Evolutionary conservation across 1,284 basidiomycete genomes (phyloP).

Genomic region (Tilletia walkeri): DNA sequence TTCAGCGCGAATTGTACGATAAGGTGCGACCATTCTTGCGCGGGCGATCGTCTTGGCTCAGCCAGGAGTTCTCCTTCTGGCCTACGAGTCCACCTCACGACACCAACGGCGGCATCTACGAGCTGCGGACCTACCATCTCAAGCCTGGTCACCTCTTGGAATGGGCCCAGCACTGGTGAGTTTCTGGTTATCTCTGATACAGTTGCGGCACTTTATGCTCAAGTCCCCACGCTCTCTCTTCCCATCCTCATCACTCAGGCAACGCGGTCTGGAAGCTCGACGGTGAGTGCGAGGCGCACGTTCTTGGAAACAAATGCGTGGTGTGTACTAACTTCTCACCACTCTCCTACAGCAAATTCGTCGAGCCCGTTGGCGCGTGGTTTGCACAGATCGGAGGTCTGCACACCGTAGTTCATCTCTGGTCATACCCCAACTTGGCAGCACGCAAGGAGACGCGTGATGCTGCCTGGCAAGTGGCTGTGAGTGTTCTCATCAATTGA

Average conservation of each 20-base stretch:
- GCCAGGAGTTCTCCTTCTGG: constrained; percentile 54
- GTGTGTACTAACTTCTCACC: neutral
- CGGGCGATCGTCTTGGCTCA: constrained; percentile 48
- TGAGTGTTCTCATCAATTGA: constrained; percentile 10
- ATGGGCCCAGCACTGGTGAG: constrained; percentile 50
- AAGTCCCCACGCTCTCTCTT: no score
- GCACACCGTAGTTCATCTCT: constrained; percentile 53
- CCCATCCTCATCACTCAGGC: constrained; percentile 15
- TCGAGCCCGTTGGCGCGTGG: constrained; percentile 52
- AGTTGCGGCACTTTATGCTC: constrained; percentile 1
- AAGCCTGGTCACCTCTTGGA: constrained; percentile 50
- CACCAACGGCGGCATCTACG: constrained; percentile 37
- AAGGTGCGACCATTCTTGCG: constrained; percentile 31
- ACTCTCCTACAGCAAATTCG: constrained; percentile 29
- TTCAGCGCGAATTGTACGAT: constrained; percentile 23
- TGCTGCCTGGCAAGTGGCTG: constrained; percentile 52
- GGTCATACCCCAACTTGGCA: constrained; percentile 50
- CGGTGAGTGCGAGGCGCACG: neutral
- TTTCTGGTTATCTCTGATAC: neutral
- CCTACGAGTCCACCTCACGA: constrained; percentile 31
- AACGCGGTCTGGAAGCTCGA: constrained; percentile 50
- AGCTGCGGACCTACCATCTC: constrained; percentile 51
- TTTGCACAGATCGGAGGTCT: constrained; percentile 51
- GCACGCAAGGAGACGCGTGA: constrained; percentile 51
- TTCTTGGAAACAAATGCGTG: no score